Evolutionary conservation across 306 rosid species (phyloP).

Genomic region (Dryas drummondii): DNA sequence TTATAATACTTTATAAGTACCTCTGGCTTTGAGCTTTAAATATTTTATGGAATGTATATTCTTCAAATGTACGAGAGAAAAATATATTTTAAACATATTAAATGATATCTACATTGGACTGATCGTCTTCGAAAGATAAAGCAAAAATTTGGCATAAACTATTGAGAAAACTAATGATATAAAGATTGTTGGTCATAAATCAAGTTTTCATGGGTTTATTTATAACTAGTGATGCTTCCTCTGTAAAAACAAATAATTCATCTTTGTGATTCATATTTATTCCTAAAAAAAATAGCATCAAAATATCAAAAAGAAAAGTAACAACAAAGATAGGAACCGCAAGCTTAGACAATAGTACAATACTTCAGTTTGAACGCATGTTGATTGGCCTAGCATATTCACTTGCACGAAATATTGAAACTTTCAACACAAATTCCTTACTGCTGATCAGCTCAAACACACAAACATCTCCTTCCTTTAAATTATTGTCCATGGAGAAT

Average conservation of each 20-base stretch:
- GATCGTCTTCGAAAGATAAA: too few relatives aligned
- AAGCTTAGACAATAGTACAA: not conserved
- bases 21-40: not conserved
- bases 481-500: constrained; percentile 15
- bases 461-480: constrained; percentile 35
- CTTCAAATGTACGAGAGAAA: too few relatives aligned
- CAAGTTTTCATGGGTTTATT: not conserved
- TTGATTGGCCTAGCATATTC: not conserved
- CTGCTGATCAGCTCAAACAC: constrained; percentile 30
- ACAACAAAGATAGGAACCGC: not conserved
- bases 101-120: too few relatives aligned
- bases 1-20: not conserved
- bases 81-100: too few relatives aligned
- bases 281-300: too few relatives aligned
- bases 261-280: too few relatives aligned
- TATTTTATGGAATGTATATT: too few relatives aligned
- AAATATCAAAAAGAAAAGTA: not conserved
- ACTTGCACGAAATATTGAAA: constrained; percentile 17
- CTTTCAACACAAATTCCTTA: constrained; percentile 18
- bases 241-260: not conserved
- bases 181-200: too few relatives aligned
- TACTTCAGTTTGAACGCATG: not conserved
- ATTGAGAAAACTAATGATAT: too few relatives aligned
- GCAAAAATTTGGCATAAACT: too few relatives aligned
- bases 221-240: not conserved